Base-by-base conservation (phyloP, 2,329 filamentous ascomycete genomes). In the Phialophora verrucosa region DNA sequence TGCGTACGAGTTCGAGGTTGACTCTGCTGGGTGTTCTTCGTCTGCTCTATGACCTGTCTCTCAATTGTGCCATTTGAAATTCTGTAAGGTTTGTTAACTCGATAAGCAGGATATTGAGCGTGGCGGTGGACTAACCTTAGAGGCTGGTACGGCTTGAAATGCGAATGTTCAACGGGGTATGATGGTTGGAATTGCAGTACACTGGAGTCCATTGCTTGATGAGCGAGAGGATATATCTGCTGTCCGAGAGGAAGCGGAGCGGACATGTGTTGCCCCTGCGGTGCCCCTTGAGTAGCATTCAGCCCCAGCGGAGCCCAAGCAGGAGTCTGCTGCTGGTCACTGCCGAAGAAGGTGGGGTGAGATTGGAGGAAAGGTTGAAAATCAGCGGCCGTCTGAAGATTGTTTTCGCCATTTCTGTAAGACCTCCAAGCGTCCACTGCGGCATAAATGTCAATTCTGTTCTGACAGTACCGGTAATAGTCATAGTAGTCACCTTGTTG, bases 31-130 rank as follows among this genome's bases (percentile, higher is more conserved):
- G 14, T 14, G 14, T 27, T 56, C 31, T 50, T 55, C 27, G 59
- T 29, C 49, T 69, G 63, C 31, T 70, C 60, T 11, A 67, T 27
- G 38, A 63, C 31, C 32, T 64, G 53, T 32, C 64, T 64, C 53
- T 69, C 64, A 27, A 29, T 53, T 12, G 31, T 63, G 32, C 68
- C 68, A 66, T 69, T 55, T 20, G 66, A 64, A 10, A 64, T 42
- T 62, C 70, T 72, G 60, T 71, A 69, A 57, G 61, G 14, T 47
- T 73, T 72, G 70, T 73, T 59, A 73, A 73, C 66, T 66, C 70
- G 70, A 70, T 71, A 70, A 54, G 60, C 65, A 55, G 71, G 60
- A 70, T 72, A 71, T 63, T 67, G 69, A 70, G 64, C 62, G 53
- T 68, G 68, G 20, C 58, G 66, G 47, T 70, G 65, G 32, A 73